Evolutionary conservation across 257 asterid species (phyloP), one percentile per base, ranked within the genome.

Genomic region (Osmanthus fragrans): DNA sequence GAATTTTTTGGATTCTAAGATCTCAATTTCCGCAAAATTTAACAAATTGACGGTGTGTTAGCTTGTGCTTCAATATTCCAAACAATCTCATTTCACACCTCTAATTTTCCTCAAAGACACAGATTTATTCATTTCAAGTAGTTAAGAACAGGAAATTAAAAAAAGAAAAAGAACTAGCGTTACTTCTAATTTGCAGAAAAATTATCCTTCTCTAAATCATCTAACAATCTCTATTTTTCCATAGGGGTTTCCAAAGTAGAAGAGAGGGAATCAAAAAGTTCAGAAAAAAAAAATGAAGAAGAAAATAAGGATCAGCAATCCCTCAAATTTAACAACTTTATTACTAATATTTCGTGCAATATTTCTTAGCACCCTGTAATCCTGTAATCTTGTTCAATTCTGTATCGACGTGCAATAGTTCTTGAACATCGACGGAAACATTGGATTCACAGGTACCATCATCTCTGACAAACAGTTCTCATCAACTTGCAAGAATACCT

Each of bases 381-480:
- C 49, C 15, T 12, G 3, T 40, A 15, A 47, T 47, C 2, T 56
- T 23, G 27, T 9, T 56, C 66, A 56, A 56, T n/a, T 21, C 8
- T 19, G 27, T 56, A 56, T 21, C 29, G 66, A 56, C 13, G 2
- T 4, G 13, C 86, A 82, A 32, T 73, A 80, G 36, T 64, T 79
- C 72, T 54, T 13, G 21, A 79, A 19, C 6, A 69, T 16, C 3
- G 79, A 74, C 0, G 84, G 19, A 80, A 82, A 33, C 0, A 77
- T 36, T 33, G 76, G 80, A 71, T 71, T 79, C 39, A 77, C 15
- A 7, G 86, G 83, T 3, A 56, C 10, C 4, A 82, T 56, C 58
- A 79, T 34, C 47, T 74, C 73, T 0, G 84, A 74, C 86, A 80
- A 85, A 16, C 84, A 85, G 33, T 76, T 73, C 1, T 82, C 82